These are phyloP conservation scores for Candida corydali DNA, from an alignment of 805 yeast species.

Conservation along the genomic window DNA sequence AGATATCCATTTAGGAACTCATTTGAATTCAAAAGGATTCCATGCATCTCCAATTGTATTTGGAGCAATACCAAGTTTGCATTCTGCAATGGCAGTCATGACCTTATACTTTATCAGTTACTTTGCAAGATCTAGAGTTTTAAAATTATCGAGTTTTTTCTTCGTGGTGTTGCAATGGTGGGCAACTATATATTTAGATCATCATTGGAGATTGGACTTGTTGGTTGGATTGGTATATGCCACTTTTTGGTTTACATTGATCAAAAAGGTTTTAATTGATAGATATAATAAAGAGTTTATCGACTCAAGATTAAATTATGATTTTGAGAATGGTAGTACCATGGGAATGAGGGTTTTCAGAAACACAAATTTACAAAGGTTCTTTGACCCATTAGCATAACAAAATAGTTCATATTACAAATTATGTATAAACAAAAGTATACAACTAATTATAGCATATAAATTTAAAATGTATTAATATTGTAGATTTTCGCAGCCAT, in stretches of 20 bases:
- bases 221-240: slow-evolving; percentile 50
- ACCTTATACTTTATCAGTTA: slow-evolving; percentile 41
- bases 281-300: slow-evolving; percentile 23
- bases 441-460: too few relatives aligned
- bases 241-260: slow-evolving; percentile 10
- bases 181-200: slow-evolving; percentile 72
- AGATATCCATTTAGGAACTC: slow-evolving; percentile 54
- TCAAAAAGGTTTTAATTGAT: slow-evolving; percentile 13
- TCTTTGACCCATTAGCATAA: slow-evolving; percentile 43
- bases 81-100: slow-evolving; percentile 61
- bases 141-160: slow-evolving; percentile 31
- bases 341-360: slow-evolving; percentile 64
- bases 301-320: slow-evolving; percentile 29
- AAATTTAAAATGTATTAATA: too few relatives aligned
- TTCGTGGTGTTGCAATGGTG: slow-evolving; percentile 65
- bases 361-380: slow-evolving; percentile 43
- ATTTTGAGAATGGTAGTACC: slow-evolving; percentile 43
- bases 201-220: slow-evolving; percentile 66
- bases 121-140: slow-evolving; percentile 31
- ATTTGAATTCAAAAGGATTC: slow-evolving; percentile 57
- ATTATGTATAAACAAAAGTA: too few relatives aligned
- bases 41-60: slow-evolving; percentile 66
- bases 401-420: too few relatives aligned
- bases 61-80: slow-evolving; percentile 63
- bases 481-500: too few relatives aligned